These are phyloP conservation scores for Phaffomyces antillensis DNA, from an alignment of 805 yeast species.

Conservation along the genomic window DNA sequence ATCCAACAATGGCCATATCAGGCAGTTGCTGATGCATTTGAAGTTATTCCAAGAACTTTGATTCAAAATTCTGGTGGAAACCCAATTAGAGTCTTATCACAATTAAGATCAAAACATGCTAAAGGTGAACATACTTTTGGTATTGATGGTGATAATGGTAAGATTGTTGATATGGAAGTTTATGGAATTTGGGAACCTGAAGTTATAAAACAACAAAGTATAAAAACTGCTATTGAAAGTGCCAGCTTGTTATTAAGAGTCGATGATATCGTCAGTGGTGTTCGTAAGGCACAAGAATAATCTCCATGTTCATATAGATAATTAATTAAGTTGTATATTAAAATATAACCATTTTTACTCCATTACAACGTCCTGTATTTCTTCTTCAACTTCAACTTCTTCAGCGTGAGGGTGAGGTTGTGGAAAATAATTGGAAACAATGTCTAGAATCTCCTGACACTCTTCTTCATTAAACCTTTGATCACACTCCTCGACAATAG, in stretches of 20 bases:
- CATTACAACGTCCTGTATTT: slow-evolving; percentile 3
- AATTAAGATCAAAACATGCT: slow-evolving; percentile 94
- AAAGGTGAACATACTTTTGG: slow-evolving; percentile 82
- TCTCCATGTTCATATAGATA: no score
- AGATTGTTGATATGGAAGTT: slow-evolving; percentile 88
- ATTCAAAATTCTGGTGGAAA: slow-evolving; percentile 98
- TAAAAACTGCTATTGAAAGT: slow-evolving; percentile 96
- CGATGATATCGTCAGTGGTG: slow-evolving; percentile 96
- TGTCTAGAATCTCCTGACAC: slow-evolving; percentile 49
- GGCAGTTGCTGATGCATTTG: slow-evolving; percentile 98
- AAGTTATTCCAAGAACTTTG: slow-evolving; percentile 95
- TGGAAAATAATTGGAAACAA: slow-evolving; percentile 50
- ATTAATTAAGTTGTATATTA: neutral
- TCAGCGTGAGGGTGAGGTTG: neutral
- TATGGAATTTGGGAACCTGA: slow-evolving; percentile 99
- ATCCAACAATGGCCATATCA: slow-evolving; percentile 98
- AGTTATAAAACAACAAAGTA: slow-evolving; percentile 92
- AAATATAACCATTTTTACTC: neutral
- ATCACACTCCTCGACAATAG: slow-evolving; percentile 90
- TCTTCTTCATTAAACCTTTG: slow-evolving; percentile 68
- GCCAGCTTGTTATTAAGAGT: slow-evolving; percentile 92
- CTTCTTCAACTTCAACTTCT: slow-evolving; percentile 4
- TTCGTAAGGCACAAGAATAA: slow-evolving; percentile 44
- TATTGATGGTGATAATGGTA: slow-evolving; percentile 91
- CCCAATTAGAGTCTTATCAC: slow-evolving; percentile 83